Conservation (phyloP, 1,139 yeast species). For the Geotrichum restrictum region DNA sequence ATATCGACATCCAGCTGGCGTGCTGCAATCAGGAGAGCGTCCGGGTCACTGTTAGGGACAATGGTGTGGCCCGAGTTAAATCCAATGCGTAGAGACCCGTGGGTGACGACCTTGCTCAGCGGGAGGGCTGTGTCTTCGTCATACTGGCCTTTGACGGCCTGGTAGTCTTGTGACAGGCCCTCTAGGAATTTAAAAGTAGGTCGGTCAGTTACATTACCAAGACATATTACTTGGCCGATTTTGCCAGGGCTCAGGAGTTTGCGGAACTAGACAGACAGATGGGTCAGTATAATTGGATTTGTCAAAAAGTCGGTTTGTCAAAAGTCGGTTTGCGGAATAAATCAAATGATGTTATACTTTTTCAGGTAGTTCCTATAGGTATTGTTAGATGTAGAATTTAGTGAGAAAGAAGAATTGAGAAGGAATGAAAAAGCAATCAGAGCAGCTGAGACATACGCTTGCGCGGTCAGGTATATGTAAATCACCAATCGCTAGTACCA, state of each 20-base stretch:
- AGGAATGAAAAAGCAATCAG: too few relatives aligned
- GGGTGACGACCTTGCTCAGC: conserved; percentile 58
- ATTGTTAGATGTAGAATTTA: conserved; percentile 20
- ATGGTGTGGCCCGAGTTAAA: conserved; percentile 79
- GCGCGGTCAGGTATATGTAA: conserved; percentile 86
- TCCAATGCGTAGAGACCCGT: conserved; percentile 75
- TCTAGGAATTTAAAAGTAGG: conserved; percentile 62
- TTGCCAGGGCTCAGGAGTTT: conserved; percentile 76
- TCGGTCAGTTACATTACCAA: conserved; percentile 76
- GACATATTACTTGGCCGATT: conserved; percentile 76
- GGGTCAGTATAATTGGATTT: not conserved
- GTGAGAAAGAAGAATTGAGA: not conserved
- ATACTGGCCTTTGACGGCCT: conserved; percentile 76
- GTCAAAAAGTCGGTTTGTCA: not conserved
- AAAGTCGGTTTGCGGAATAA: not conserved
- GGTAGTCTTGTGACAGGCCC: conserved; percentile 65
- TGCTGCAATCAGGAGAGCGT: conserved; percentile 75
- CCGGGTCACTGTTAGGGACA: conserved; percentile 83
- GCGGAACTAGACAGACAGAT: conserved; percentile 49
- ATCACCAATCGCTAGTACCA: conserved; percentile 87
- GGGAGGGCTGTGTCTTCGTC: conserved; percentile 51
- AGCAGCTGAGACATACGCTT: conserved; percentile 39
- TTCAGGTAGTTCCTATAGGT: conserved; percentile 41
- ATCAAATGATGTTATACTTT: conserved; percentile 31
- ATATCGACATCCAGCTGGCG: conserved; percentile 90